Evolutionary conservation across 495 filamentous ascomycete species (phyloP).

Genomic region (Neurospora sp.): DNA sequence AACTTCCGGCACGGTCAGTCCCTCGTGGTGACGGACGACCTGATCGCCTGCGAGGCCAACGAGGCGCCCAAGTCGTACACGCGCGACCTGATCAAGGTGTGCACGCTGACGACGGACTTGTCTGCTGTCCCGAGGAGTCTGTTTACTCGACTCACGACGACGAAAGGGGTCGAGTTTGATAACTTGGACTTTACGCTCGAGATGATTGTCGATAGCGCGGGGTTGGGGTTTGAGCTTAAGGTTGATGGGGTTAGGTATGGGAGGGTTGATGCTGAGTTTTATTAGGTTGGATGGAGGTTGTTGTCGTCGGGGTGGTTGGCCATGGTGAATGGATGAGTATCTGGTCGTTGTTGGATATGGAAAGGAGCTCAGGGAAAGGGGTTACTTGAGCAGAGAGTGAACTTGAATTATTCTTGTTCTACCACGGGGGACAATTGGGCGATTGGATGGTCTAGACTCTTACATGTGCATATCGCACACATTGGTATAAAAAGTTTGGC

Average conservation of each 20-base stretch:
- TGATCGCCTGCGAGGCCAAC: constrained; percentile 60
- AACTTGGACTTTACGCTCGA: constrained; percentile 68
- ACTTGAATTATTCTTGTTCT: neutral
- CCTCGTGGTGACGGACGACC: constrained; percentile 59
- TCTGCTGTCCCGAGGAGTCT: constrained; percentile 55
- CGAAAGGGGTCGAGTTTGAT: constrained; percentile 63
- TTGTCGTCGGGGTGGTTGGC: neutral
- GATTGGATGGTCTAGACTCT: too few relatives aligned
- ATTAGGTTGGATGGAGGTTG: constrained; percentile 24
- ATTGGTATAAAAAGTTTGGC: neutral
- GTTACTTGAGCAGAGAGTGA: neutral
- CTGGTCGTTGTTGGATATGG: neutral
- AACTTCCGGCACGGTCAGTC: constrained; percentile 62
- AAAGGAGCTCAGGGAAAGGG: neutral
- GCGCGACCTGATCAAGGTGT: constrained; percentile 52
- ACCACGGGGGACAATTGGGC: too few relatives aligned
- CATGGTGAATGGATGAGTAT: neutral
- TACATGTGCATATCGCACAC: neutral
- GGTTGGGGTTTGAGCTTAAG: constrained; percentile 60
- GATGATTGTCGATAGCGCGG: constrained; percentile 64
- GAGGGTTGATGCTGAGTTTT: constrained; percentile 60
- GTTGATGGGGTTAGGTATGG: constrained; percentile 66
- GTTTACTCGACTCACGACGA: constrained; percentile 59
- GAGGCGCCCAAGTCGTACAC: constrained; percentile 49
- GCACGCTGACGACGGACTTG: constrained; percentile 67